Base-by-base conservation (phyloP, 805 yeast genomes). In the Millerozyma acaciae region DNA sequence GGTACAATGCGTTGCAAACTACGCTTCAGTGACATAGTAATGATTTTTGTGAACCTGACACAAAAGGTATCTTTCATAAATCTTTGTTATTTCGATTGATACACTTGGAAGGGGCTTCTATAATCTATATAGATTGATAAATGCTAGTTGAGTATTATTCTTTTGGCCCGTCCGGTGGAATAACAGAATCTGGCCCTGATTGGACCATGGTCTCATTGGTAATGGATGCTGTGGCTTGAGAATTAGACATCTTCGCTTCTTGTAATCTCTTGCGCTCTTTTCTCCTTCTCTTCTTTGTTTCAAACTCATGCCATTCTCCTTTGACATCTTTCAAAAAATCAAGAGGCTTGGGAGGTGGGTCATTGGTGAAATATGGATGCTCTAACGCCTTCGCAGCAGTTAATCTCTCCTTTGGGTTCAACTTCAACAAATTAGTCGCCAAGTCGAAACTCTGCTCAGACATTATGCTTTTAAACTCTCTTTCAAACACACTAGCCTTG, bases 301-400 rank as follows among this genome's bases (percentile, higher is more conserved):
- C 98, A 56, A 83, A 90, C 53, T 90, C 98, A 53, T 90, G 98
- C 93, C 97, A 90, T 56, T 94, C 97, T 3, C 93, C 94, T 35
- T 68, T 65, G 18, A 79, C 57, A n/a, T 68, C 67, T 18, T 68
- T 62, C 43, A 82, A 65, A 34, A 78, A 69, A 8, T 62, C 55
- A 23, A 86, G 64, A 5, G 79, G 77, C 40, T 73, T 78, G 1
- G 84, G 80, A 20, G 47, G 43, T 0, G 96, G 96, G 5, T 75
- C 80, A 30, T 78, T 82, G 3, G 55, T 53, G 50, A 90, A 93
- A 60, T 85, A 93, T 2, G 62, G 65, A 53, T 86, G 58, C 21
- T 65, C 48, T 20, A 93, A 67, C 0, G 96, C 95, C 20, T 75
- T 72, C 1, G 57, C 57, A 0, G 97, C 94, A 0, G 79, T 69